Conservation (phyloP, 2,329 filamentous ascomycete genomes). For the Alternaria sp. region DNA sequence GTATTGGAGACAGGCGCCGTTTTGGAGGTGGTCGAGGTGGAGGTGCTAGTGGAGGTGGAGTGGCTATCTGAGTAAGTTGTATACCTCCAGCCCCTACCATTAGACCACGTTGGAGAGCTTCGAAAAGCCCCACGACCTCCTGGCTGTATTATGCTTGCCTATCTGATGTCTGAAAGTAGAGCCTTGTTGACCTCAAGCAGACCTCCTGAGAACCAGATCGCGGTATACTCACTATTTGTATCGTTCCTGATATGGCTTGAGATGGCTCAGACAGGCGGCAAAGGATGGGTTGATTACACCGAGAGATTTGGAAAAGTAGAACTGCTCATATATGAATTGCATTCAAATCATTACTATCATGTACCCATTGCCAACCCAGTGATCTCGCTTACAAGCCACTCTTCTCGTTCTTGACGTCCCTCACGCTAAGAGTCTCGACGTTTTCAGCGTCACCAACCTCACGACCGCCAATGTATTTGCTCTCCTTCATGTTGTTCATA, state of each 20-base stretch:
- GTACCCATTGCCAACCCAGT: neutral
- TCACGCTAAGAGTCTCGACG: constrained; percentile 22
- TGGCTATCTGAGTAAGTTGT: neutral
- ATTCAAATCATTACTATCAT: neutral
- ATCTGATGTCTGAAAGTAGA: neutral
- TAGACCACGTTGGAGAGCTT: neutral
- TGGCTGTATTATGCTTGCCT: neutral
- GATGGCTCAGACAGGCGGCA: neutral
- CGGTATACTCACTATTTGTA: too few relatives aligned
- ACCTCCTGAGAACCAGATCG: neutral
- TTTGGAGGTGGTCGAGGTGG: neutral
- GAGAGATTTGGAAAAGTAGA: neutral
- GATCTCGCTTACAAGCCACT: constrained; percentile 5
- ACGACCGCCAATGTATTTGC: constrained; percentile 29
- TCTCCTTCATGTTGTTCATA: constrained; percentile 42
- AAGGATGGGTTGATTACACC: too few relatives aligned
- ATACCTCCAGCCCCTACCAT: neutral
- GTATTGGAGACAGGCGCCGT: neutral
- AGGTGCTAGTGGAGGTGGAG: neutral
- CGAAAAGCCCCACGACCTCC: neutral
- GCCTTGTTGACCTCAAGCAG: neutral
- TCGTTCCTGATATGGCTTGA: too few relatives aligned
- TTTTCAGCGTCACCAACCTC: constrained; percentile 28
- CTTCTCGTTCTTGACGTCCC: constrained; percentile 36
- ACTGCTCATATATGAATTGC: neutral